Evolutionary conservation across 1,284 basidiomycete species (phyloP), one percentile per base, ranked within the genome.

Genomic region (Trametes versicolor): DNA sequence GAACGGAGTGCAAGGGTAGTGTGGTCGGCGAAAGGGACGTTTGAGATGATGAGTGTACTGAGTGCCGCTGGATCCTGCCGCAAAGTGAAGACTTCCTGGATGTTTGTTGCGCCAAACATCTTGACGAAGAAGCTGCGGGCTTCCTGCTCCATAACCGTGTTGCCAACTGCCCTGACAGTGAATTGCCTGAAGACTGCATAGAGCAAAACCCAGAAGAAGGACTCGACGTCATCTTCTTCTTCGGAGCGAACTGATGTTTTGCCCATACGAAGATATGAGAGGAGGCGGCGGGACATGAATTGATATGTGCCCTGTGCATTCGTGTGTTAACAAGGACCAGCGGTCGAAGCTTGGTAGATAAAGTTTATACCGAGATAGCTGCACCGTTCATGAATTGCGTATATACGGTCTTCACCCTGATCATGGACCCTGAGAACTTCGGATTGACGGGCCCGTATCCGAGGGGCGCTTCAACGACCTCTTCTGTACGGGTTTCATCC

Each of bases 241-340:
- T 17, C 13, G 34, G 47, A 21, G 6, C n/a, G 10, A 7, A 39
- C 5, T 1, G 32, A 27, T 17, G n/a, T 48, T 7, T 58, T 19
- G 13, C 10, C 36, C n/a, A 12, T 39, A 13, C 19, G 19, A n/a
- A 50, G 21, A 15, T 32, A 29, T 4, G 6, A 4, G 19, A 58
- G 27, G 23, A 58, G 47, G 15, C 48, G 47, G 9, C 48, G 48
- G 19, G 57, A 58, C 57, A 58, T 41, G 48, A 58, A 58, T 19
- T 51, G 57, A 13, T 50, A 6, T 2, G 57, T 50, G 12, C 48
- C 57, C 57, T 58, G 29, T 10, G 34, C 21, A 37, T 53, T 10
- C 34, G 4, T 17, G 37, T 12, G 45, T n/a, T 3, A 27, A 49
- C 19, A 41, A 41, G 13, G 39, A 15, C 39, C 19, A 15, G 39